These are phyloP conservation scores for Blastocystis sp. DNA, from an alignment of 352 stramenopile genomes.

Conservation along the genomic window DNA sequence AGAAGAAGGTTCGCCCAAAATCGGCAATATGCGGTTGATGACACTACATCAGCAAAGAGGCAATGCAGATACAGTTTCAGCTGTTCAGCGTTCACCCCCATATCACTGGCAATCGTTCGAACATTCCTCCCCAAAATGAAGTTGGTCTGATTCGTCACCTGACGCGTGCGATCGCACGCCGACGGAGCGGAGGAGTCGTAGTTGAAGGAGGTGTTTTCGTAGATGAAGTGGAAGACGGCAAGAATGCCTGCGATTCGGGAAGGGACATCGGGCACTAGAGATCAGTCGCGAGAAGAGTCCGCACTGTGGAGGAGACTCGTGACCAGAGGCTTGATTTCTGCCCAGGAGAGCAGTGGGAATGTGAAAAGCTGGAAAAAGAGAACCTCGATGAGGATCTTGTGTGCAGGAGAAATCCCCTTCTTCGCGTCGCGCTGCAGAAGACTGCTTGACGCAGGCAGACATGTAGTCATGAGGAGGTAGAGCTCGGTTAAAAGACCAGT, in stretches of 20 bases:
- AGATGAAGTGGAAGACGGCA: constrained; percentile 22
- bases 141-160: not conserved
- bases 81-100: not conserved
- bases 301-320: not conserved
- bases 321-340: not conserved
- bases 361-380: constrained; percentile 41
- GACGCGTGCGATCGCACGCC: not conserved
- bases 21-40: not conserved
- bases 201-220: constrained; percentile 14
- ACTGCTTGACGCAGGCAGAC: not conserved
- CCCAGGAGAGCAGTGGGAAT: constrained; percentile 12
- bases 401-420: not conserved
- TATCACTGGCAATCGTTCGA: not conserved
- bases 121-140: not conserved
- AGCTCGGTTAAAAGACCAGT: not conserved
- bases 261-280: not conserved
- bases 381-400: constrained; percentile 32
- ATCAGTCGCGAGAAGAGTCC: not conserved
- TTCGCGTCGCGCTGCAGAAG: not conserved
- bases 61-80: not conserved
- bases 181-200: not conserved
- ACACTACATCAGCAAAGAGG: not conserved
- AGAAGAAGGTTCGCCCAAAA: not conserved
- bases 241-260: not conserved
- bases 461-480: constrained; percentile 6